These are phyloP conservation scores for Fusarium acutatum DNA, from an alignment of 2,329 filamentous ascomycete genomes.

Conservation along the genomic window DNA sequence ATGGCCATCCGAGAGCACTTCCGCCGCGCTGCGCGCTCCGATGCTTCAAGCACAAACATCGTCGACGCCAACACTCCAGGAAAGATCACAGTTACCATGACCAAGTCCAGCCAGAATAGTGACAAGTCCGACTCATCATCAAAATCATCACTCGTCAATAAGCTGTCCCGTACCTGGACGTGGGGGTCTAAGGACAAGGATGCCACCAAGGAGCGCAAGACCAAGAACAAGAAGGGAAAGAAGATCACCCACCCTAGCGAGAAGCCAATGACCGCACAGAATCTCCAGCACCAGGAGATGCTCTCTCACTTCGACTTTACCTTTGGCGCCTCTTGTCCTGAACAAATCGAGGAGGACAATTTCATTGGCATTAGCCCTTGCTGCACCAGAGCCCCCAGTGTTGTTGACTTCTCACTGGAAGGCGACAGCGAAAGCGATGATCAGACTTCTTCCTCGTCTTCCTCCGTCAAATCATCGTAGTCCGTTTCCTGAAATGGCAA, in stretches of 20 bases:
- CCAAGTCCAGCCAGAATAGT: slow-evolving; percentile 42
- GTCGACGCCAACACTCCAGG: slow-evolving; percentile 44
- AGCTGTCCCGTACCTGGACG: slow-evolving; percentile 44
- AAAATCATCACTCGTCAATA: slow-evolving; percentile 43
- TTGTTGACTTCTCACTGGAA: slow-evolving; percentile 42
- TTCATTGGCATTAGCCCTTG: slow-evolving; percentile 55
- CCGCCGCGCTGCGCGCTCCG: slow-evolving; percentile 52
- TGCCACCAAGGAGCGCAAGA: slow-evolving; percentile 42
- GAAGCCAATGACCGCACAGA: slow-evolving; percentile 55
- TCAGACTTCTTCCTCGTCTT: slow-evolving; percentile 30
- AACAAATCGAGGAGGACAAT: slow-evolving; percentile 46
- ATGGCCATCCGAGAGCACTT: slow-evolving; percentile 56
- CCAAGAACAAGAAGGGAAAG: slow-evolving; percentile 42
- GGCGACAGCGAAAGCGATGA: slow-evolving; percentile 36
- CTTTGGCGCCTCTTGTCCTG: slow-evolving; percentile 51
- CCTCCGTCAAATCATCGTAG: slow-evolving; percentile 32
- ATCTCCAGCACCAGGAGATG: slow-evolving; percentile 58
- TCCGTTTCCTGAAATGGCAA: slow-evolving; percentile 34
- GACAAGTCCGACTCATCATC: slow-evolving; percentile 41
- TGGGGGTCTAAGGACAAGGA: slow-evolving; percentile 45
- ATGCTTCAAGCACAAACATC: slow-evolving; percentile 43
- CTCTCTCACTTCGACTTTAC: slow-evolving; percentile 56
- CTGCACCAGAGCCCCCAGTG: slow-evolving; percentile 51
- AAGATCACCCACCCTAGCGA: slow-evolving; percentile 53
- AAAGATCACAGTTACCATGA: slow-evolving; percentile 40